phyloP scores from a whole-genome alignment of 1,284 basidiomycete genomes.

The Kalmanozyma brasiliensis region DNA sequence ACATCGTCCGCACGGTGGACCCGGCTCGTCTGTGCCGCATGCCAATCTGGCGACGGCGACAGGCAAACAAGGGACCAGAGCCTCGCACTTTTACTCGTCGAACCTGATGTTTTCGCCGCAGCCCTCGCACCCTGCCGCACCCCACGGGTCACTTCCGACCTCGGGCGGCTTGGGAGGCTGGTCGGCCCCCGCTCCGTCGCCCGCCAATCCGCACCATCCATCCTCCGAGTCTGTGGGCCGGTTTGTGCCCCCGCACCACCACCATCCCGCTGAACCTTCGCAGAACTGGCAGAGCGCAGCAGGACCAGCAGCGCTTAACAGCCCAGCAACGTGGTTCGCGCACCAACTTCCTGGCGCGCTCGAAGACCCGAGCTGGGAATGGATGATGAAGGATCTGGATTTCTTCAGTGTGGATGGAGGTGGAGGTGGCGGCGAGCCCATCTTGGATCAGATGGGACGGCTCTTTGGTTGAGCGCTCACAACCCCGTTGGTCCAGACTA shows the following conservation, averaged over 20 bases:
- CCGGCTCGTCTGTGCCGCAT: no score
- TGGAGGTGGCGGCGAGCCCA: conserved; percentile 39
- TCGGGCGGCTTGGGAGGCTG: no score
- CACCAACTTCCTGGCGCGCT: background rate
- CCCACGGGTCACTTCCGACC: no score
- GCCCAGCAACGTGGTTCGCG: conserved; percentile 19
- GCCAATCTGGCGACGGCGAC: background rate
- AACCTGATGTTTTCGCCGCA: conserved; percentile 21
- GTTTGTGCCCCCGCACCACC: background rate
- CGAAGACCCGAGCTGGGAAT: conserved; percentile 29
- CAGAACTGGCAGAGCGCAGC: background rate
- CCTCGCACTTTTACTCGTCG: conserved; percentile 19
- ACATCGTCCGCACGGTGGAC: background rate
- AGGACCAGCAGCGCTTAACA: background rate
- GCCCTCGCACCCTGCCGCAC: background rate
- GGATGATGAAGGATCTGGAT: conserved; percentile 46
- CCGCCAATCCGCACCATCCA: no score
- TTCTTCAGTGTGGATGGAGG: conserved; percentile 43
- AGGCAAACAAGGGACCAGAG: conserved; percentile 20
- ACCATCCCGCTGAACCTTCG: background rate
- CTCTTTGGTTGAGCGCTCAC: conserved; percentile 19
- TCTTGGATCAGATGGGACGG: conserved; percentile 45
- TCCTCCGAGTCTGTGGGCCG: no score
- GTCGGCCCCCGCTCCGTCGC: no score
- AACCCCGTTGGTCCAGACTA: no score